Conservation (phyloP, 208 protist species). For the Crithidia fasciculata region DNA sequence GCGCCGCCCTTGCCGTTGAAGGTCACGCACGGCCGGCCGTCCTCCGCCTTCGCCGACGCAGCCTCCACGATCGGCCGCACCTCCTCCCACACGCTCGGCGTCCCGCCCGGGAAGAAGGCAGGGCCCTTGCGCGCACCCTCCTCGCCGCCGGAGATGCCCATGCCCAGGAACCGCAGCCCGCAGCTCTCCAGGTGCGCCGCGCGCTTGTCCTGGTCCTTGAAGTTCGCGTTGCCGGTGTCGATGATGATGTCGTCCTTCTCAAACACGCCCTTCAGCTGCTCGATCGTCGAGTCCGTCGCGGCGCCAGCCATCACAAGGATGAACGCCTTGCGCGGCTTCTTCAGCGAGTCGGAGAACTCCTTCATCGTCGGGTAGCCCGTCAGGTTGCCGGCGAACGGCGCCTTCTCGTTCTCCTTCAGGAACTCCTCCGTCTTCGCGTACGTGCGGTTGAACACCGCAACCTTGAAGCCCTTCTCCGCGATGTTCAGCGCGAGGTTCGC, state of each 20-base stretch:
- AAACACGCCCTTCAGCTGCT: conserved; percentile 82
- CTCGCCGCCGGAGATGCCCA: conserved; percentile 99
- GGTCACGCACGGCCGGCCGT: conserved; percentile 92
- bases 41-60: conserved; percentile 95
- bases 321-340: conserved; percentile 93
- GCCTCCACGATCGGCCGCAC: conserved; percentile 96
- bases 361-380: conserved; percentile 81
- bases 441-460: conserved; percentile 95
- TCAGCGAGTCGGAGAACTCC: conserved; percentile 77
- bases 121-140: conserved; percentile 98
- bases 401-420: conserved; percentile 65
- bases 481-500: conserved; percentile 99
- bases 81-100: conserved; percentile 89
- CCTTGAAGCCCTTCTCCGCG: conserved; percentile 95
- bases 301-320: conserved; percentile 98
- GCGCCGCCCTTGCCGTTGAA: conserved; percentile 97
- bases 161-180: conserved; percentile 94
- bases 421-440: conserved; percentile 86
- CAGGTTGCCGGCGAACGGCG: conserved; percentile 66
- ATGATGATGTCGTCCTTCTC: conserved; percentile 95
- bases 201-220: conserved; percentile 94
- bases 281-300: conserved; percentile 95
- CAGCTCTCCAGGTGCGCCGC: conserved; percentile 79
- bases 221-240: conserved; percentile 97
- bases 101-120: conserved; percentile 98